Conservation (phyloP, 2,329 filamentous ascomycete species). For the Neonectria ditissima region DNA sequence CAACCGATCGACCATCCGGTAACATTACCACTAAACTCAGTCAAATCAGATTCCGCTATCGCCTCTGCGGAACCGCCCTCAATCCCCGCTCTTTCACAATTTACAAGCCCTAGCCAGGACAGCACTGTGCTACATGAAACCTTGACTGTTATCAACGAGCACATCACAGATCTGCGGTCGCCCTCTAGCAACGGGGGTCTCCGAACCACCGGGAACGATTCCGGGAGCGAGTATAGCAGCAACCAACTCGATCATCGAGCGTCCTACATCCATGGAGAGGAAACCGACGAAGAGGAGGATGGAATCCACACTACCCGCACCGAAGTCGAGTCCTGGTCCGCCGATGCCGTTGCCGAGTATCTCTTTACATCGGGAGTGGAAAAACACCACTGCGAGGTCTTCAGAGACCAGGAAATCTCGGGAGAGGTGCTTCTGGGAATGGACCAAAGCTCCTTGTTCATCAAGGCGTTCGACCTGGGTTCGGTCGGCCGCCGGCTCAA, state of each 20-base stretch:
- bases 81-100: conserved; percentile 47
- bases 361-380: conserved; percentile 88
- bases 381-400: conserved; percentile 90
- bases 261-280: conserved; percentile 93
- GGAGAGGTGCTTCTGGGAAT: conserved; percentile 94
- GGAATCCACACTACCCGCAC: conserved; percentile 68
- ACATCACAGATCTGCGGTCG: conserved; percentile 86
- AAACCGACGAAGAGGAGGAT: conserved; percentile 95
- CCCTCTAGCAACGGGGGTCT: conserved; percentile 64
- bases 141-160: conserved; percentile 94
- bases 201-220: conserved; percentile 73
- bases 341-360: conserved; percentile 88
- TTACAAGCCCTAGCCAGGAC: conserved; percentile 61
- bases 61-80: conserved; percentile 44
- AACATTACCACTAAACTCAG: conserved; percentile 60
- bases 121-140: conserved; percentile 92
- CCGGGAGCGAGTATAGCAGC: conserved; percentile 91
- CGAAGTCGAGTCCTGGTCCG: conserved; percentile 84
- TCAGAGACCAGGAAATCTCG: conserved; percentile 94
- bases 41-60: conserved; percentile 49
- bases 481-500: conserved; percentile 90
- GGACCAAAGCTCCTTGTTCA: conserved; percentile 94
- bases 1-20: conserved; percentile 45
- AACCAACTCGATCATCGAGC: conserved; percentile 79
- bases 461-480: conserved; percentile 94